A percentile compares a stretch with the other conserved stretches of the same genome.
phyloP scores from a whole-genome alignment of 805 yeast species.

The Hanseniaspora vineae region DNA sequence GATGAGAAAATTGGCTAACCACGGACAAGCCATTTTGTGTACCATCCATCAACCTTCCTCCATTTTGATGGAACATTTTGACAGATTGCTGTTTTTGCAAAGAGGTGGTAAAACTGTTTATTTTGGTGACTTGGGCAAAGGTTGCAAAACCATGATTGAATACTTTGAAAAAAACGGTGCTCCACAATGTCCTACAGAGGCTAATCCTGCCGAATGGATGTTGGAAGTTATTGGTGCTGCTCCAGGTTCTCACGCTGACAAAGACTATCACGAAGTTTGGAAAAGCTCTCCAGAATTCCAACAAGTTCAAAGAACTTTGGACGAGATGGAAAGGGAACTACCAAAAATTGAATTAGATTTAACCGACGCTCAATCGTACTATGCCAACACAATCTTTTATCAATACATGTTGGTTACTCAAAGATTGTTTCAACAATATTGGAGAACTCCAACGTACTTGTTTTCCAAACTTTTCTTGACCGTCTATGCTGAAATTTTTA shows the following conservation, averaged over 20 bases:
- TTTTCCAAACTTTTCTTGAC: conserved; percentile 49
- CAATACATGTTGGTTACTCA: conserved; percentile 35
- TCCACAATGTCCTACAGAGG: conserved; percentile 49
- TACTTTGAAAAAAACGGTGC: conserved; percentile 61
- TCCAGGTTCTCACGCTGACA: conserved; percentile 62
- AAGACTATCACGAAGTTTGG: conserved; percentile 73
- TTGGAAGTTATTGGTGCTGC: conserved; percentile 75
- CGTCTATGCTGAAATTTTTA: conserved; percentile 44
- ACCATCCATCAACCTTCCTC: conserved; percentile 87
- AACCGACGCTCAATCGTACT: conserved; percentile 25
- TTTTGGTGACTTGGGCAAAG: conserved; percentile 59
- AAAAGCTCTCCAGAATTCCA: conserved; percentile 47
- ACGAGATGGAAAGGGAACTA: conserved; percentile 49
- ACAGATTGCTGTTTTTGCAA: conserved; percentile 56
- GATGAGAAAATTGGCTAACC: conserved; percentile 44
- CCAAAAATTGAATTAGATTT: conserved; percentile 23
- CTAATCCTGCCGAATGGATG: conserved; percentile 91
- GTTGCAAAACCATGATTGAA: conserved; percentile 42
- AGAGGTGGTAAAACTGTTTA: conserved; percentile 65
- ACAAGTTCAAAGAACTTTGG: conserved; percentile 47
- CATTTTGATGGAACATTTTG: conserved; percentile 62
- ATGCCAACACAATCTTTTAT: conserved; percentile 29
- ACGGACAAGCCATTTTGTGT: conserved; percentile 54
- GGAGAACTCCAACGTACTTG: conserved; percentile 53
- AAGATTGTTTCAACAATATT: conserved; percentile 51